A percentile compares a stretch with the other conserved stretches of the same genome.
These are phyloP conservation scores for Spirogloea muscicola DNA, from an alignment of 139 green algal species.

Conservation along the genomic window DNA sequence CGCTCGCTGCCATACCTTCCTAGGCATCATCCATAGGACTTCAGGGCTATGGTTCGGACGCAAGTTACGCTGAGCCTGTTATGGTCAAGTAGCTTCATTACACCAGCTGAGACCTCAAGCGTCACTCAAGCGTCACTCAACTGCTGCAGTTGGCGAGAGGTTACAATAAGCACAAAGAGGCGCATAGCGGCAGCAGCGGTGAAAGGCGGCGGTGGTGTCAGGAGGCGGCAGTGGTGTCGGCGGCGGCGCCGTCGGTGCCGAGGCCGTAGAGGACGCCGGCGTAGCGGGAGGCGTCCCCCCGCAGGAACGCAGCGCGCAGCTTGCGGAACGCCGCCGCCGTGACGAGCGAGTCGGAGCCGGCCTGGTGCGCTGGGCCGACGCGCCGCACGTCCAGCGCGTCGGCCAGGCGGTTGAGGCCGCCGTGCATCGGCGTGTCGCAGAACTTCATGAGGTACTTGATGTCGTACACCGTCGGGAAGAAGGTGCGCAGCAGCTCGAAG, in stretches of 20 bases:
- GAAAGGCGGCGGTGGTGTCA: no score
- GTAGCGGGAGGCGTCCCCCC: slow-evolving; percentile 65
- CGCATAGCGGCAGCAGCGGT: no score
- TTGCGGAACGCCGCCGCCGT: slow-evolving; percentile 91
- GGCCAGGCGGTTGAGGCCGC: slow-evolving; percentile 93
- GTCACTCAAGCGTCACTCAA: no score
- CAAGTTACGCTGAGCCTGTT: no score
- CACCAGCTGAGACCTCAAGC: no score
- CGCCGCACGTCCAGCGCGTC: slow-evolving; percentile 89
- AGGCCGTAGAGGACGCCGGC: slow-evolving; percentile 89
- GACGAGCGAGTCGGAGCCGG: slow-evolving; percentile 86
- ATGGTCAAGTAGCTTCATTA: no score
- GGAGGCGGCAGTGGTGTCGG: no score
- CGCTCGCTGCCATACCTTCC: no score
- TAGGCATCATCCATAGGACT: no score
- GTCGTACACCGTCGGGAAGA: slow-evolving; percentile 95
- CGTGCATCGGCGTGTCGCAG: slow-evolving; percentile 91
- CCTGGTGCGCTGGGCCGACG: slow-evolving; percentile 74
- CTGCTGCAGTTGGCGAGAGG: no score
- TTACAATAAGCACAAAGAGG: no score
- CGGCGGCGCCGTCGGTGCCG: slow-evolving; percentile 71
- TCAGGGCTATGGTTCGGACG: no score
- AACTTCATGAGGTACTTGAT: slow-evolving; percentile 99
- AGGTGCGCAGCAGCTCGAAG: slow-evolving; percentile 74
- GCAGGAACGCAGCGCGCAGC: slow-evolving; percentile 78